Conservation (phyloP, 1,284 basidiomycete genomes). For the Austropuccinia psidii region DNA sequence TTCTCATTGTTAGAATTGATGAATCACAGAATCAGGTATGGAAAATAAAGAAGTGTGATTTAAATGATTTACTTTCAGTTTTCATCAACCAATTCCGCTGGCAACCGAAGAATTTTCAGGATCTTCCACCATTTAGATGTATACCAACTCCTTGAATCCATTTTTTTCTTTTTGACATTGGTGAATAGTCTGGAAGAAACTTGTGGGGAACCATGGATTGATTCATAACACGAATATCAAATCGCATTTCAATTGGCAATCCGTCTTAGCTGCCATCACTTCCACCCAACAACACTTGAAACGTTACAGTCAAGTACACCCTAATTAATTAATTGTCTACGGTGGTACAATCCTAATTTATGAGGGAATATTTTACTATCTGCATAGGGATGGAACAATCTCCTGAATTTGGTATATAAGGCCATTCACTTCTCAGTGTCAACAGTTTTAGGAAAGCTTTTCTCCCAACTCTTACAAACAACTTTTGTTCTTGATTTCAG, state of each 20-base stretch:
- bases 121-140: no score
- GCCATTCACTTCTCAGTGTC: background rate
- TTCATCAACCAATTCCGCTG: background rate
- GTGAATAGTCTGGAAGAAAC: conserved; percentile 88
- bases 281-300: conserved; percentile 98
- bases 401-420: conserved; percentile 8
- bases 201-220: conserved; percentile 85
- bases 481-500: background rate
- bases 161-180: conserved; percentile 48
- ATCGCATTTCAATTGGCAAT: conserved; percentile 95
- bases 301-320: conserved; percentile 89
- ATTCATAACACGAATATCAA: conserved; percentile 83
- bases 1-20: background rate
- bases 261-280: conserved; percentile 94
- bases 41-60: conserved; percentile 85
- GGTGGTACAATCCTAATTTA: conserved; percentile 91
- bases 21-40: conserved; percentile 50
- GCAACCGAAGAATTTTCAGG: background rate
- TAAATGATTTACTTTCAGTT: no score
- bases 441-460: background rate
- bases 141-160: no score
- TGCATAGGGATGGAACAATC: conserved; percentile 4
- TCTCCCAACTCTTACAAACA: no score
- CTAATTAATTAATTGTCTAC: conserved; percentile 91
- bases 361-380: conserved; percentile 51